phyloP scores from a whole-genome alignment of 495 filamentous ascomycete genomes.

The Massariosphaeria phaeospora region DNA sequence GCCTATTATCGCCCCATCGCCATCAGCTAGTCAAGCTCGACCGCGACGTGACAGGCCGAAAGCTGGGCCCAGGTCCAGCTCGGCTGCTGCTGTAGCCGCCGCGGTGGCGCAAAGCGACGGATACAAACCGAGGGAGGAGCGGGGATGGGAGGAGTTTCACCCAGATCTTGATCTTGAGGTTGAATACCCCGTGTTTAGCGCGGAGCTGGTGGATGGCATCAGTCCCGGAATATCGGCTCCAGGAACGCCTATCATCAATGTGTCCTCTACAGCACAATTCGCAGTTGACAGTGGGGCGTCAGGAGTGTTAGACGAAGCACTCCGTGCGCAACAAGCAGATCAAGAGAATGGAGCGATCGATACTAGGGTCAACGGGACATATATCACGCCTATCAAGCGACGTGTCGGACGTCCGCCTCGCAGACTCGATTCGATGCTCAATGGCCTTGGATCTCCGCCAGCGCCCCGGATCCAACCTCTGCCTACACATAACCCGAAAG shows the following conservation, averaged over 20 bases:
- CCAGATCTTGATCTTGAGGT: constrained; percentile 84
- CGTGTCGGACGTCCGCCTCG: constrained; percentile 60
- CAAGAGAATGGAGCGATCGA: constrained; percentile 15
- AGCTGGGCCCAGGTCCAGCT: constrained; percentile 58
- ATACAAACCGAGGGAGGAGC: constrained; percentile 94
- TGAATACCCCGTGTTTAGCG: constrained; percentile 67
- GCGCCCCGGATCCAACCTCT: constrained; percentile 56
- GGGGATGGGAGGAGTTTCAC: constrained; percentile 96
- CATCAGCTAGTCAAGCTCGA: constrained; percentile 50
- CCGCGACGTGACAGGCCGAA: constrained; percentile 49
- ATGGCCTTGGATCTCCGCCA: constrained; percentile 55
- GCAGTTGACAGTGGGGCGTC: constrained; percentile 29
- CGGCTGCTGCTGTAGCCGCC: constrained; percentile 77
- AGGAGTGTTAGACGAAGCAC: constrained; percentile 26
- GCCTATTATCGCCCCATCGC: constrained; percentile 45
- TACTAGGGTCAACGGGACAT: constrained; percentile 20
- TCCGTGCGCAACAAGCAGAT: constrained; percentile 21
- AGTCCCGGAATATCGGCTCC: constrained; percentile 34
- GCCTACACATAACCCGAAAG: constrained; percentile 62
- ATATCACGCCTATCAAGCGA: constrained; percentile 47
- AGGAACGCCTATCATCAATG: constrained; percentile 23
- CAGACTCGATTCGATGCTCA: constrained; percentile 56
- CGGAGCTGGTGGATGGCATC: constrained; percentile 77
- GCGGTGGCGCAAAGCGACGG: constrained; percentile 85
- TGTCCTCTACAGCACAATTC: constrained; percentile 7